Conservation (phyloP, 1,139 yeast species). For the Zygoascus sp. region DNA sequence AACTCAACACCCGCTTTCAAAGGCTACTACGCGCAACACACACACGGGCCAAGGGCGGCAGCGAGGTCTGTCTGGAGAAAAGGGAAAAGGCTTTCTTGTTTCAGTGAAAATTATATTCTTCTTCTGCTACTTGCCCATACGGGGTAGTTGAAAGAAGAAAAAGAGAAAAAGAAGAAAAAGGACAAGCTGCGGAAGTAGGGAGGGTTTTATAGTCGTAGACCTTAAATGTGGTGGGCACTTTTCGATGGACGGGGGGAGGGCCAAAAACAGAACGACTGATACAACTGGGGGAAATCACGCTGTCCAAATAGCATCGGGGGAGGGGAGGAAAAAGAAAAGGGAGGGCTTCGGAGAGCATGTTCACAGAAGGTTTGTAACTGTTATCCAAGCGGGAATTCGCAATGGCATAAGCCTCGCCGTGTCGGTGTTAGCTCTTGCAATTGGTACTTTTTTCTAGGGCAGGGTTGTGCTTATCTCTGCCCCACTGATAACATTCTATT, state of each 20-base stretch:
- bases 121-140: background rate
- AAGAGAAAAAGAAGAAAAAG: slow-evolving; percentile 4
- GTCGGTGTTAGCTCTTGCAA: too few relatives aligned
- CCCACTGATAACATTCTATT: background rate
- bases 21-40: background rate
- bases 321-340: background rate
- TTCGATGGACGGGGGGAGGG: too few relatives aligned
- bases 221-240: background rate
- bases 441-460: too few relatives aligned
- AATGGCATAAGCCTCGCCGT: too few relatives aligned
- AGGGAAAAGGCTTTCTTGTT: background rate
- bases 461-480: background rate
- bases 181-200: background rate
- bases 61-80: too few relatives aligned
- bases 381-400: too few relatives aligned
- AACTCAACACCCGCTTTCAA: background rate
- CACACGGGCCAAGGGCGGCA: too few relatives aligned
- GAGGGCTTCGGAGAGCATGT: too few relatives aligned
- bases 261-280: background rate
- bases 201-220: background rate
- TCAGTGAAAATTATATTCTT: background rate
- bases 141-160: background rate
- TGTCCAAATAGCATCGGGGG: background rate
- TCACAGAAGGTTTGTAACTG: too few relatives aligned
- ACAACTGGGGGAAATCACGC: too few relatives aligned